Conservation (phyloP, 140 eudicot genomes). For the Stevia rebaudiana region DNA sequence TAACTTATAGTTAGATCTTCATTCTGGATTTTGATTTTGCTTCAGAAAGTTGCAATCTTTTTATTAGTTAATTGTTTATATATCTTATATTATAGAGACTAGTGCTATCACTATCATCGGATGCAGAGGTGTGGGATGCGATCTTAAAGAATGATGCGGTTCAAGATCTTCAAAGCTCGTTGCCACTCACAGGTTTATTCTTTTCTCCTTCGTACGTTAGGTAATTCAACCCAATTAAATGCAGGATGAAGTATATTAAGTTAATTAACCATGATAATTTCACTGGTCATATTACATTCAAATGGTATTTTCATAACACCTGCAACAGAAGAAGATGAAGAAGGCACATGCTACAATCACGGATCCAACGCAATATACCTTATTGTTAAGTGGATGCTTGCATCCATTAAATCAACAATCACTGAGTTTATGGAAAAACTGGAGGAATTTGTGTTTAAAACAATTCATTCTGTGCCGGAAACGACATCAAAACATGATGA, state of each 20-base stretch:
- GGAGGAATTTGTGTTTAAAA: constrained; percentile 24
- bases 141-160: constrained; percentile 53
- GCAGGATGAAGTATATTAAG: not conserved
- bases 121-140: constrained; percentile 61
- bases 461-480: constrained; percentile 14
- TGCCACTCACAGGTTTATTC: constrained; percentile 35
- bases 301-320: not conserved
- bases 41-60: not conserved
- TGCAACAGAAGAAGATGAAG: constrained; percentile 25
- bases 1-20: not conserved
- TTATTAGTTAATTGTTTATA: no score
- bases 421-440: constrained; percentile 35
- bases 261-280: not conserved
- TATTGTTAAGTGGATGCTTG: constrained; percentile 44
- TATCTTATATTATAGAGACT: constrained; percentile 32
- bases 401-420: constrained; percentile 32
- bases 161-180: constrained; percentile 42
- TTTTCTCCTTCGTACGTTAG: no score
- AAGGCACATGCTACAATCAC: not conserved
- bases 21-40: not conserved
- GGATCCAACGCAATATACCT: constrained; percentile 32
- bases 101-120: constrained; percentile 63
- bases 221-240: no score
- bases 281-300: not conserved
- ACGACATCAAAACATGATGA: constrained; percentile 23